Conservation (phyloP, 78 protist species). For the Chrysochromulina parva region DNA sequence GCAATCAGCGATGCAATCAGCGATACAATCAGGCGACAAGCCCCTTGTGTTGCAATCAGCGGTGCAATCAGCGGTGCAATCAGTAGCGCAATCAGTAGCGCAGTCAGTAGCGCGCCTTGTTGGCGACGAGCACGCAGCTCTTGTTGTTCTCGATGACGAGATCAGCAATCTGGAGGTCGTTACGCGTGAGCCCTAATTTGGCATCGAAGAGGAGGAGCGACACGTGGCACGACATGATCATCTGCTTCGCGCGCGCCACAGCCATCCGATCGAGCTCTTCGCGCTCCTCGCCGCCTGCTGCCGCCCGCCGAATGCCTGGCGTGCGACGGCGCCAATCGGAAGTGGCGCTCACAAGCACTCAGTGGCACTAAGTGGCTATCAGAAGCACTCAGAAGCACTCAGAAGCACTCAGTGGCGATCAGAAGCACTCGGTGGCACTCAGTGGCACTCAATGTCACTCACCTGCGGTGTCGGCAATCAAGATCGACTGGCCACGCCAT, state of each 20-base stretch:
- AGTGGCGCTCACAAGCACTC: too few species aligned
- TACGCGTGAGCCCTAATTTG: conserved; percentile 41
- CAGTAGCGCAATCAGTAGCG: too few species aligned
- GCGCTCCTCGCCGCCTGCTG: conserved; percentile 14
- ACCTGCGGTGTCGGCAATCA: conserved; percentile 69
- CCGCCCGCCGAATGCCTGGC: conserved; percentile 62
- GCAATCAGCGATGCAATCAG: too few species aligned
- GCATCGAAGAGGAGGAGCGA: conserved; percentile 67
- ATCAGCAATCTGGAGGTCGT: conserved; percentile 1
- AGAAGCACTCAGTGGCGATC: too few species aligned
- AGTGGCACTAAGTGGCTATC: too few species aligned
- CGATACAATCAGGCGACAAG: background rate
- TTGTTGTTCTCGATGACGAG: background rate
- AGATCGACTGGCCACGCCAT: conserved; percentile 47
- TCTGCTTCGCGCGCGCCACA: background rate
- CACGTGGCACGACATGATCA: conserved; percentile 44
- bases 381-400: too few species aligned
- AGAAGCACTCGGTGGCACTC: too few species aligned
- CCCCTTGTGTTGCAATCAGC: background rate
- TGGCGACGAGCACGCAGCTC: conserved; percentile 49
- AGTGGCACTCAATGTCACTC: too few species aligned
- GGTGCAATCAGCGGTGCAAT: too few species aligned
- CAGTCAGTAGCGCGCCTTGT: too few species aligned
- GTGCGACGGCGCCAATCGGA: too few species aligned
- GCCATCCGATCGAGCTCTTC: conserved; percentile 40